A percentile compares a stretch with the other conserved stretches of the same genome.
Evolutionary conservation across 2,329 filamentous ascomycete species (phyloP).

Genomic region (Diaporthe destruens): DNA sequence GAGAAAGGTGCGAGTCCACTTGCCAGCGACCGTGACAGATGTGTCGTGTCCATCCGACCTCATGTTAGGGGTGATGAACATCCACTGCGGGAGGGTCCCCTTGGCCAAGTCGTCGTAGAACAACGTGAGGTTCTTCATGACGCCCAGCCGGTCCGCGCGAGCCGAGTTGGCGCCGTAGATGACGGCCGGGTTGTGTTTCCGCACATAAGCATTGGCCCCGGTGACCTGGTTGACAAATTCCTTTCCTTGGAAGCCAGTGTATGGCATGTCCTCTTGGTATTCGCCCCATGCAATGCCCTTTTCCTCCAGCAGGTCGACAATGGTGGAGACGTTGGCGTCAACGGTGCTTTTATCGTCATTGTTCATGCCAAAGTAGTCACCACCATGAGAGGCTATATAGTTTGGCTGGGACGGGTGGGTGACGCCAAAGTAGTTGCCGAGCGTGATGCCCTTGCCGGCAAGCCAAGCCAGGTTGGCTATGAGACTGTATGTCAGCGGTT

Average conservation of each 20-base stretch:
- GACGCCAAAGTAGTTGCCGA: slow-evolving; percentile 70
- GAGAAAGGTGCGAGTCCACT: slow-evolving; percentile 77
- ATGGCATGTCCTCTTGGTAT: slow-evolving; percentile 85
- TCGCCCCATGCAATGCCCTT: slow-evolving; percentile 75
- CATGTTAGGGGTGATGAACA: slow-evolving; percentile 81
- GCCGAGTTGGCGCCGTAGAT: slow-evolving; percentile 75
- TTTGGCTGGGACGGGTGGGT: slow-evolving; percentile 84
- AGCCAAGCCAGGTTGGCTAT: slow-evolving; percentile 67
- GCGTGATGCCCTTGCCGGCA: slow-evolving; percentile 71
- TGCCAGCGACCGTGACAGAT: slow-evolving; percentile 75
- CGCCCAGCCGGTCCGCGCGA: slow-evolving; percentile 69
- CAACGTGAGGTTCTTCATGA: slow-evolving; percentile 79
- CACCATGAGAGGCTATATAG: slow-evolving; percentile 76
- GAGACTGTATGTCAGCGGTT: background rate
- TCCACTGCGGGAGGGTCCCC: slow-evolving; percentile 77
- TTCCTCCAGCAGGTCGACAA: slow-evolving; percentile 77
- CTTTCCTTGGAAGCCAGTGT: slow-evolving; percentile 76
- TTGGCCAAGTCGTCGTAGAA: slow-evolving; percentile 76
- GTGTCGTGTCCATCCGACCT: slow-evolving; percentile 82
- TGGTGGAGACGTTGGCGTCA: slow-evolving; percentile 71
- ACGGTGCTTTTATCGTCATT: slow-evolving; percentile 74
- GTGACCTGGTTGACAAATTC: slow-evolving; percentile 74
- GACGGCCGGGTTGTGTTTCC: slow-evolving; percentile 81
- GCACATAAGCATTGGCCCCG: slow-evolving; percentile 80
- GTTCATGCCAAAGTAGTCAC: slow-evolving; percentile 80